Conservation (phyloP, 2,329 filamentous ascomycete genomes). For the Elsinoe australis region DNA sequence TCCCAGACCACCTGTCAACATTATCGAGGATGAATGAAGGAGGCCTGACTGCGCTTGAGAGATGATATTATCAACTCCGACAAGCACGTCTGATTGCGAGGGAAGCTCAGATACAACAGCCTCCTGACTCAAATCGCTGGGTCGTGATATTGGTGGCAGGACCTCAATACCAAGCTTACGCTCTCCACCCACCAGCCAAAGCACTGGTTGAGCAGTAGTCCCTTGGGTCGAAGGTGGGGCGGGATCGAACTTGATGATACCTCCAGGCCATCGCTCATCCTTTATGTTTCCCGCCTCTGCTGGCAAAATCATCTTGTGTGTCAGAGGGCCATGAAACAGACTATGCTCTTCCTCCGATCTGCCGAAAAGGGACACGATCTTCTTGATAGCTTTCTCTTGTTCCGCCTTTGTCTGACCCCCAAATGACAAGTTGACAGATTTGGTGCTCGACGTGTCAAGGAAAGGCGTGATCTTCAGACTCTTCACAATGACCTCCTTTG, state of each 20-base stretch:
- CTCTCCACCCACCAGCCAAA: slow-evolving; percentile 74
- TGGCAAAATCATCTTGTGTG: slow-evolving; percentile 75
- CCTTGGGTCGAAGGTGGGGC: slow-evolving; percentile 34
- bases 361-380: slow-evolving; percentile 64
- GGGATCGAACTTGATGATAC: slow-evolving; percentile 70
- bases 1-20: slow-evolving; percentile 81
- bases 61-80: slow-evolving; percentile 76
- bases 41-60: slow-evolving; percentile 67
- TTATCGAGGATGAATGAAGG: slow-evolving; percentile 76
- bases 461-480: slow-evolving; percentile 78
- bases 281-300: slow-evolving; percentile 48
- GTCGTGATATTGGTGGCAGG: slow-evolving; percentile 62
- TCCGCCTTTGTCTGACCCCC: slow-evolving; percentile 80
- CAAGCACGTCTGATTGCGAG: slow-evolving; percentile 52
- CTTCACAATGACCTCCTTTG: slow-evolving; percentile 47
- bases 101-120: slow-evolving; percentile 52
- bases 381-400: slow-evolving; percentile 66
- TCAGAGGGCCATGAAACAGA: slow-evolving; percentile 74
- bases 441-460: slow-evolving; percentile 13
- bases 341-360: slow-evolving; percentile 49
- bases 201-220: slow-evolving; percentile 42
- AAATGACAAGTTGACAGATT: slow-evolving; percentile 60
- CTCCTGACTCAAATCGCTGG: slow-evolving; percentile 45
- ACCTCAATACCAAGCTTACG: slow-evolving; percentile 66
- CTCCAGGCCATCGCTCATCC: slow-evolving; percentile 68